Evolutionary conservation across 2,329 filamentous ascomycete genomes (phyloP), one percentile per base, ranked within the genome.

Genomic region (Cytospora paraplurivora): DNA sequence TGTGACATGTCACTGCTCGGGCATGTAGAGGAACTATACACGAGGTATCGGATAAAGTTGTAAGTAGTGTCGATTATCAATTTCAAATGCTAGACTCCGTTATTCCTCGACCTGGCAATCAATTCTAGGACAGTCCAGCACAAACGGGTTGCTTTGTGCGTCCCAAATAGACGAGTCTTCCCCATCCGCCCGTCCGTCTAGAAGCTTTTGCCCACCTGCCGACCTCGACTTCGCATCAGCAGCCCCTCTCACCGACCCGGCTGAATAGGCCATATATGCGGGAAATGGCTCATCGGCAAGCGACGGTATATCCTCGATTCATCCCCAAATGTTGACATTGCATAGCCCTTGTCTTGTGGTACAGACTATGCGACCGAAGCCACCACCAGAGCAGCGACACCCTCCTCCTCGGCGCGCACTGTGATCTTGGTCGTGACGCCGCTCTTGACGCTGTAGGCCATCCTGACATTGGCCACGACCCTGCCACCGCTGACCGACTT

Each of bases 391-490:
- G 88, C 84, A 66, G 95, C 93, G 72, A 99, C 88, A 62, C 92
- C 92, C 74, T 95, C 92, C 78, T 99, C 95, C 76, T 99, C 95
- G 75, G 90, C 91, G 74, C 95, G 86, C 66, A 94, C 91, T 59
- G 89, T 91, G 71, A 99, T 92, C 85, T 98, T 98, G 72, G 94
- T 96, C 64, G 95, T 97, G 33, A 98, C 93, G 59, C 95, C 95
- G 56, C 89, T 89, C 84, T 96, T 97, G 71, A 90, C 88, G 66
- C 92, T 96, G 78, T 88, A 97, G 1, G 93, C 95, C 93, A 99
- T 97, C 77, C 93, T 87, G 68, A 98, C 87, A 68, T 87, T 88
- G 66, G 90, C 91, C 62, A 93, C 92, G 17, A 99, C 94, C 72
- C 90, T 89, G 69, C 95, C 95, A 41, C 94, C 95, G 38, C 86